Base-by-base conservation (phyloP, 768 basidiomycete genomes). In the Clathrus columnatus region DNA sequence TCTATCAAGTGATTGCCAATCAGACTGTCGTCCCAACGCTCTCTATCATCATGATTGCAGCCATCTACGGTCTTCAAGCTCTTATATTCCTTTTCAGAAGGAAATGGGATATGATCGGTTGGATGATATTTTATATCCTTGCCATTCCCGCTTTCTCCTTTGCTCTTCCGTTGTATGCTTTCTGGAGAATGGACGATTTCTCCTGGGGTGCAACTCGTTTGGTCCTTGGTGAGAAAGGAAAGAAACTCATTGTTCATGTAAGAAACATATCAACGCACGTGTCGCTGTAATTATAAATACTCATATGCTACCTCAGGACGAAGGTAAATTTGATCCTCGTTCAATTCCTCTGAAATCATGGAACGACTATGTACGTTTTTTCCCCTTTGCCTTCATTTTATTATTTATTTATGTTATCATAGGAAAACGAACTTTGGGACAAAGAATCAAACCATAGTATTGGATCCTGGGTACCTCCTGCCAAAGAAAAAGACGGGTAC, bases 101-200 rank as follows among this genome's bases (percentile, higher is more conserved):
- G 60, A 92, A 96, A 68, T 98, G 94, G 89, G 94, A 97, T 68
- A 96, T 97, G 92, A 83, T 97, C 62, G 92, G 91, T 4, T 95
- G 93, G 91, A 91, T 91, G 87, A 63, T 91, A 27, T 90, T 99
- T 73, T 99, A 98, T 71, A 91, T 98, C 65, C 68, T 93, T 32
- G 93, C 95, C 54, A 89, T 97, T 60, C 94, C 94, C 3, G 80
- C 83, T 43, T 96, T 95, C 73, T 92, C 91, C 6, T 89, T 96
- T 78, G 78, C 90, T 73, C 80, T 97, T 24, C 94, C 92, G 4
- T 73, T 96, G 11, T 94, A 92, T 68, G 93, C 91, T 5, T 95
- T 97, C 84, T 98, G 93, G 94, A 78, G 75, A 61, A 96, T 97
- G 93, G 94, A 95, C 68, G 92, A 95, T 70, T 96, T 95, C 80